Evolutionary conservation across 192 early-diverging fungal genomes (phyloP).

Genomic region (Coemansia erecta): DNA sequence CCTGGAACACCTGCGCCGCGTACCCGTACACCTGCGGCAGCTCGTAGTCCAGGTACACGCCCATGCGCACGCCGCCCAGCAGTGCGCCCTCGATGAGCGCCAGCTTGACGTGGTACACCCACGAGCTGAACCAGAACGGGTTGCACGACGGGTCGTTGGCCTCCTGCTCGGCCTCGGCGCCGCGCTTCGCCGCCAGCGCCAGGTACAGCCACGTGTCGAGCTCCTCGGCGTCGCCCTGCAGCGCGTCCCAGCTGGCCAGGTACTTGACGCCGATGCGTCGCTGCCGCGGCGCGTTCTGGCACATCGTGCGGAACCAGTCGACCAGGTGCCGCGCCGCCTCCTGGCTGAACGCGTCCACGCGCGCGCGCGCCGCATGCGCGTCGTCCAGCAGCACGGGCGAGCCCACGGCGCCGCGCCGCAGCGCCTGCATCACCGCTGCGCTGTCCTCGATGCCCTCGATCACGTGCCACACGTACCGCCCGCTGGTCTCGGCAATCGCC

Average conservation of each 20-base stretch:
- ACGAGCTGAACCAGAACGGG: constrained; percentile 45
- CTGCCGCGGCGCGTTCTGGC: constrained; percentile 40
- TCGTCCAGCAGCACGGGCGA: background rate
- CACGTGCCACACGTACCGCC: constrained; percentile 15
- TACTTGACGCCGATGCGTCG: constrained; percentile 34
- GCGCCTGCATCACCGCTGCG: background rate
- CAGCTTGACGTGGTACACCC: constrained; percentile 50
- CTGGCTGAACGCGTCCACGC: constrained; percentile 12
- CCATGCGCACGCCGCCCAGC: constrained; percentile 26
- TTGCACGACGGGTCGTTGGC: constrained; percentile 22
- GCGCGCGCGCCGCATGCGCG: background rate
- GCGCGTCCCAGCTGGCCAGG: constrained; percentile 31
- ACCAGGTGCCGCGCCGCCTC: constrained; percentile 28
- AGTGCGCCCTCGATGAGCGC: constrained; percentile 24
- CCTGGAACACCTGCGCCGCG: constrained; percentile 26
- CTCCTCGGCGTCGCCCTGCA: constrained; percentile 47
- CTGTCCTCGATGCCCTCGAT: background rate
- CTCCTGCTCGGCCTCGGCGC: background rate
- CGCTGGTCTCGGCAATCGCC: constrained; percentile 19
- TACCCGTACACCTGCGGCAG: constrained; percentile 32
- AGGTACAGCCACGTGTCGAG: constrained; percentile 23
- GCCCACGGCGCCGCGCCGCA: background rate
- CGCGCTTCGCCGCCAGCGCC: background rate
- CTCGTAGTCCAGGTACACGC: constrained; percentile 33
- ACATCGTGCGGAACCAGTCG: constrained; percentile 38